These are phyloP conservation scores for Trametes cinnabarina DNA, from an alignment of 768 basidiomycete species.

Conservation along the genomic window DNA sequence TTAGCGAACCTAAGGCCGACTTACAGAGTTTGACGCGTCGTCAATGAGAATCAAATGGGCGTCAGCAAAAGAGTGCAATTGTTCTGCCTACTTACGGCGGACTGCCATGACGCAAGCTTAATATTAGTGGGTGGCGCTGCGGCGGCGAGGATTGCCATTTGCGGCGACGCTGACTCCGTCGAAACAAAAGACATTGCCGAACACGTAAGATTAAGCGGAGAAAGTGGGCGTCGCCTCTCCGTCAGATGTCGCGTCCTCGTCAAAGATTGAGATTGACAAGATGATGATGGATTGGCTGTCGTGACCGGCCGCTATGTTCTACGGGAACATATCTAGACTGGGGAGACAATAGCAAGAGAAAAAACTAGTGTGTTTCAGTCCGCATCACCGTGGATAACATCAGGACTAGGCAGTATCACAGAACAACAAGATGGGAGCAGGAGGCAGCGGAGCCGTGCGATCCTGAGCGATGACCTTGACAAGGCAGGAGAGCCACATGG, in stretches of 20 bases:
- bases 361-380: conserved; percentile 2
- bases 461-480: not conserved
- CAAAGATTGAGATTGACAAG: conserved; percentile 16
- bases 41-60: conserved; percentile 3
- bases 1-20: conserved; percentile 13
- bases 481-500: not conserved
- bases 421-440: conserved; percentile 3
- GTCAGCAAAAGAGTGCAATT: conserved; percentile 7
- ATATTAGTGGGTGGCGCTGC: conserved; percentile 10
- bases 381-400: not conserved
- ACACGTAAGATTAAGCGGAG: conserved; percentile 18
- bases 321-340: conserved; percentile 3
- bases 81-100: conserved; percentile 11
- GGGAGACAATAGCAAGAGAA: conserved; percentile 4
- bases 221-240: conserved; percentile 7
- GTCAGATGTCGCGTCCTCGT: conserved; percentile 9
- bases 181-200: conserved; percentile 19
- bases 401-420: not conserved
- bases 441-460: conserved; percentile 10
- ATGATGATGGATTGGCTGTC: conserved; percentile 6
- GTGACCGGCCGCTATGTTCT: not conserved
- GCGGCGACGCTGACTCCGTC: not conserved
- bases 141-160: not conserved
- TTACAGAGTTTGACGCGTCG: conserved; percentile 10
- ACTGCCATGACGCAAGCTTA: not conserved